These are phyloP conservation scores for Pseudevernia furfuracea DNA, from an alignment of 495 filamentous ascomycete species.

Conservation along the genomic window DNA sequence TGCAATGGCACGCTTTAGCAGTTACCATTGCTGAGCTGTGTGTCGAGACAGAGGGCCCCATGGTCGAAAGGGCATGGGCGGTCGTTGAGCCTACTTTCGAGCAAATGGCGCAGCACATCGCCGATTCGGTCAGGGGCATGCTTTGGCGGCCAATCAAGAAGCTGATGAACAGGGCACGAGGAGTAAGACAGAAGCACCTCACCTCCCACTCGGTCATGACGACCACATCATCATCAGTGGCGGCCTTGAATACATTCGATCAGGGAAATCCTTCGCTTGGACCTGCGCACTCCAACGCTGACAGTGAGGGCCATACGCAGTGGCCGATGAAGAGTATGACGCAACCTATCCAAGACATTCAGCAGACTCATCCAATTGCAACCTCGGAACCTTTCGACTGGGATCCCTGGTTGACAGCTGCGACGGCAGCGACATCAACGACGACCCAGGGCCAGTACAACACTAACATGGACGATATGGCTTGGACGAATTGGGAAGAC, in stretches of 20 bases:
- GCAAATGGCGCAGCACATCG: slow-evolving; percentile 41
- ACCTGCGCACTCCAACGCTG: background rate
- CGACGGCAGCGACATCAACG: background rate
- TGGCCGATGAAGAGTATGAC: background rate
- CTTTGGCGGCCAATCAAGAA: slow-evolving; percentile 68
- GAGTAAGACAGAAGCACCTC: slow-evolving; percentile 23
- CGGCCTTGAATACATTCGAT: background rate
- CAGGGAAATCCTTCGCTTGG: background rate
- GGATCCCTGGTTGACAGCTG: background rate
- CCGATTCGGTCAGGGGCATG: slow-evolving; percentile 50
- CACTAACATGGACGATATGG: background rate
- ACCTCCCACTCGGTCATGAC: background rate
- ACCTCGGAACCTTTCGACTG: background rate
- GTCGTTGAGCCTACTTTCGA: slow-evolving; percentile 56
- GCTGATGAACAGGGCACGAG: slow-evolving; percentile 46
- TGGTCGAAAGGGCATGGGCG: slow-evolving; percentile 74
- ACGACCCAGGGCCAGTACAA: background rate
- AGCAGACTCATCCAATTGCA: background rate
- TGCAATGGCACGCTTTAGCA: slow-evolving; percentile 42
- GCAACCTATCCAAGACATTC: background rate
- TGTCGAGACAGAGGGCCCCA: slow-evolving; percentile 55
- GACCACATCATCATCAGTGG: background rate
- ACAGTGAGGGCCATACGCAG: background rate
- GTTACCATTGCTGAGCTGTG: slow-evolving; percentile 62
- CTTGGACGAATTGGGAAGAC: background rate